phyloP scores from a whole-genome alignment of 2,329 filamentous ascomycete species.

The Penicillium griseofulvum region DNA sequence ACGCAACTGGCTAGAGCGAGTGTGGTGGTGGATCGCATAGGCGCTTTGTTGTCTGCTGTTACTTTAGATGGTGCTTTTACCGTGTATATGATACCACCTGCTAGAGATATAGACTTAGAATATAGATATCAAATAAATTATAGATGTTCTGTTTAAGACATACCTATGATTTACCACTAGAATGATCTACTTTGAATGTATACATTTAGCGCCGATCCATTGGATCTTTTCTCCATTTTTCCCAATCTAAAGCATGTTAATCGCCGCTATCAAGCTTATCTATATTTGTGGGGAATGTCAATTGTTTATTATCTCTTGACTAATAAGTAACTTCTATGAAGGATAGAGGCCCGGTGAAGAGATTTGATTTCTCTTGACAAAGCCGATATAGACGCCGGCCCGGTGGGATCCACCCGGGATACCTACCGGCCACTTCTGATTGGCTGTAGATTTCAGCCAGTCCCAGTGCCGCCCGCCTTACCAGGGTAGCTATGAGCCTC shows the following conservation, averaged over 20 bases:
- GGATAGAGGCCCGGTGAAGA: background rate
- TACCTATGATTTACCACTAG: no score
- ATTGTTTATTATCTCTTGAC: background rate
- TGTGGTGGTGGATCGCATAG: slow-evolving; percentile 50
- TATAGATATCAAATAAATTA: no score
- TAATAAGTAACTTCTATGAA: background rate
- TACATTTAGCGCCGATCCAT: background rate
- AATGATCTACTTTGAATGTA: no score
- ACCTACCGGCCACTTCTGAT: slow-evolving; percentile 10
- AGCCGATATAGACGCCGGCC: slow-evolving; percentile 4
- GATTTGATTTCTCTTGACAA: background rate
- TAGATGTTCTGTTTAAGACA: background rate
- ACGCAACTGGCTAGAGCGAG: slow-evolving; percentile 43
- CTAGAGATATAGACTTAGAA: background rate
- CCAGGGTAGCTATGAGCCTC: background rate
- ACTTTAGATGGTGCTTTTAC: background rate
- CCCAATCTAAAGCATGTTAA: background rate
- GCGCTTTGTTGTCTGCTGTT: background rate
- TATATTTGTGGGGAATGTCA: background rate
- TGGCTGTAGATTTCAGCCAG: background rate
- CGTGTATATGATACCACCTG: background rate
- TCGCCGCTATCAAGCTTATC: background rate
- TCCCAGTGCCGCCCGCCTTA: background rate
- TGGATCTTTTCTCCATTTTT: background rate
- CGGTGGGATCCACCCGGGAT: slow-evolving; percentile 16